Evolutionary conservation across 164 flowering plant genomes (phyloP).

Genomic region (Litsea cubeba): DNA sequence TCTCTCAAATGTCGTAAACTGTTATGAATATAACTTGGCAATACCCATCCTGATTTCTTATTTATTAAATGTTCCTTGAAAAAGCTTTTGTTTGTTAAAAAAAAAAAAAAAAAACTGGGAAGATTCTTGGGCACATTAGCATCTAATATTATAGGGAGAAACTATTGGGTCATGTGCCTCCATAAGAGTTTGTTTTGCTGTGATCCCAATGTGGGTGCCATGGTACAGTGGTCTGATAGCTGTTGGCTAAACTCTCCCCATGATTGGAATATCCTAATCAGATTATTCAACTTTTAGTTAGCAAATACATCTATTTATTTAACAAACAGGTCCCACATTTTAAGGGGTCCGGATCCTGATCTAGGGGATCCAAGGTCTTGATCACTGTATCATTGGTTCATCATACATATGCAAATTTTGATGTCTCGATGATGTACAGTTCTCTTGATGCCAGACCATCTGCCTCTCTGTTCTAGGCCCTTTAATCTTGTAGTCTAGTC

Average conservation of each 20-base stretch:
- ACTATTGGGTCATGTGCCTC: neutral
- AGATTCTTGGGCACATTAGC: conserved; percentile 14
- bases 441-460: neutral
- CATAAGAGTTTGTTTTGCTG: neutral
- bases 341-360: neutral
- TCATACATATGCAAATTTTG: neutral
- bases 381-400: neutral
- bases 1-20: too few species aligned
- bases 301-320: too few species aligned
- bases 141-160: conserved; percentile 2
- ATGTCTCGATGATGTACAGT: neutral
- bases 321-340: neutral
- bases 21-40: too few species aligned
- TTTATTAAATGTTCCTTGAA: neutral
- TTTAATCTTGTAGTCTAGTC: conserved; percentile 11
- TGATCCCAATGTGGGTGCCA: neutral
- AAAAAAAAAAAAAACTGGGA: neutral
- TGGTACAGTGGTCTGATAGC: neutral
- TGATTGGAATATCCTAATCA: neutral
- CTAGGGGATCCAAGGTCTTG: neutral
- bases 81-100: neutral
- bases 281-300: too few species aligned
- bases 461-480: neutral
- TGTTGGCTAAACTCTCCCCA: neutral
- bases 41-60: conserved; percentile 18